Base-by-base conservation (phyloP, 2,329 filamentous ascomycete species). In the Plectosphaerella cucumerina region DNA sequence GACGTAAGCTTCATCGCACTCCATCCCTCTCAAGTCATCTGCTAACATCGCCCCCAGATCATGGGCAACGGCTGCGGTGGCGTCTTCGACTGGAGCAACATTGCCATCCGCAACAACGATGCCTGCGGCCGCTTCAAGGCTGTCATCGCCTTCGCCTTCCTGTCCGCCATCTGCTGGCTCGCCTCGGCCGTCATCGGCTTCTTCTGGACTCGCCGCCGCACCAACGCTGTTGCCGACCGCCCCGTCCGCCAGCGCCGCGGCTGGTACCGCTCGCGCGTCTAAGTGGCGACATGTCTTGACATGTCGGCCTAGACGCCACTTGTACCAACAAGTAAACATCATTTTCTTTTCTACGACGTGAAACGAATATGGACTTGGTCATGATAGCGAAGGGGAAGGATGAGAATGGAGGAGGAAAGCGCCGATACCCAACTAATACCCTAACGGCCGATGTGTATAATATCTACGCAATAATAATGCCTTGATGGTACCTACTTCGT, bases 161-260 rank as follows among this genome's bases (percentile, higher is more conserved):
- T 90, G 50, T 85, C 84, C 3, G 85, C 85, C 50, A 76, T 88
- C 57, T 74, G 84, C 62, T 91, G 87, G 87, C 77, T 90, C 39
- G 79, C 74, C 12, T 87, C 83, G 44, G 78, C 77, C 15, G 60
- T 86, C 18, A 62, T 89, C 42, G 81, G 76, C 44, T 62, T 81
- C 58, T 72, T 78, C 62, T 82, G 78, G 78, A 70, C 77, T 18
- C 74, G 70, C 52, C 69, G 70, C 54, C 56, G 56, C 22, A 70
- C 66, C 52, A 70, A 68, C 21, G 59, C 64, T 34, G 54, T 58
- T 14, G 63, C 63, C 45, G 23, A 31, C 42, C 52, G 51, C 41
- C 21, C 48, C 20, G 53, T 56, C 20, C 61, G 61, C 41, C 62
- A 62, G 44, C 65, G 62, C 50, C 69, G 69, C 52, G 66, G 68